Percentiles rank a stretch among this genome's conserved stretches.
phyloP scores from a whole-genome alignment of 805 yeast genomes.

The Yarrowia porcina region DNA sequence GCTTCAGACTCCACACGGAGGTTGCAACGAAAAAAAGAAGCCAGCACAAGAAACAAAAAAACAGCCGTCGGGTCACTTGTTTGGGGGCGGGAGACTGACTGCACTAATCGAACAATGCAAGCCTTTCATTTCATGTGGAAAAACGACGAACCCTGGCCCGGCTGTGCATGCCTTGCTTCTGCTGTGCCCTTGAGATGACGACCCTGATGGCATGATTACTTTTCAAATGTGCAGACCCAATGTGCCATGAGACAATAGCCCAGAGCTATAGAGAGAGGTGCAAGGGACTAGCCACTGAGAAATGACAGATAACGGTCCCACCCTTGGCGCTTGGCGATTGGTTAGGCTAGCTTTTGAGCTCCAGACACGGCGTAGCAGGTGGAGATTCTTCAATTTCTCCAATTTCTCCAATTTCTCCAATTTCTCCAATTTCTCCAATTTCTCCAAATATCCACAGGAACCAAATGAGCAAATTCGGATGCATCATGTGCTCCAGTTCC shows the following conservation, averaged over 20 bases:
- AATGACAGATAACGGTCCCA: neutral
- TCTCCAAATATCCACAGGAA: neutral
- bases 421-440: too few species aligned
- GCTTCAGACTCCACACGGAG: too few species aligned
- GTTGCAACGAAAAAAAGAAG: too few species aligned
- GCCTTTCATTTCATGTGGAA: neutral
- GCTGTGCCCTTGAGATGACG: neutral
- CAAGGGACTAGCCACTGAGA: too few species aligned
- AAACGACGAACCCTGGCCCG: neutral
- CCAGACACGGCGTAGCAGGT: too few species aligned
- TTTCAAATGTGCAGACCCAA: neutral
- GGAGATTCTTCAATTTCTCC: too few species aligned
- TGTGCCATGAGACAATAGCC: neutral
- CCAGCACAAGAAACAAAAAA: too few species aligned
- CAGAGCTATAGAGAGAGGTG: neutral
- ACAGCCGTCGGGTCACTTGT: neutral
- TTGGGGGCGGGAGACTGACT: neutral
- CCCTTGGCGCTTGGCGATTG: too few species aligned
- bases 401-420: too few species aligned
- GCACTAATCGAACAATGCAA: neutral
- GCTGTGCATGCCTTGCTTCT: neutral
- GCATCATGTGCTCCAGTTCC: neutral
- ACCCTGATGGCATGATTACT: neutral
- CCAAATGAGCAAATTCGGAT: too few species aligned
- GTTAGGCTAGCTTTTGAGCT: too few species aligned